These are phyloP conservation scores for Chimonanthus praecox DNA, from an alignment of 164 flowering plant species.

Conservation along the genomic window DNA sequence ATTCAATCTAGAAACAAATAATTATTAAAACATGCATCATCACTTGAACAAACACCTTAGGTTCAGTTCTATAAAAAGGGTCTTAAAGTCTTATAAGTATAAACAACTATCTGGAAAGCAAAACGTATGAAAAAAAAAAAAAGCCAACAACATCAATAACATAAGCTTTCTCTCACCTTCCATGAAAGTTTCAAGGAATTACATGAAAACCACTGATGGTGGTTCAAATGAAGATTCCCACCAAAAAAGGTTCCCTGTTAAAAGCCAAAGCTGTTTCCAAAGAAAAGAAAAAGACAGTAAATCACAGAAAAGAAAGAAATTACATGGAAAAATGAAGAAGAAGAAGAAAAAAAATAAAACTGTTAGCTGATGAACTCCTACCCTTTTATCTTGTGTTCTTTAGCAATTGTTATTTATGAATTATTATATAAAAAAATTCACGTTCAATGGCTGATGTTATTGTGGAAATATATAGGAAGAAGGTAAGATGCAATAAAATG, in stretches of 20 bases:
- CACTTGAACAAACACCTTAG: not conserved
- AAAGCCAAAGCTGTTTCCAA: not conserved
- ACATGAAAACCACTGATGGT: slow-evolving; percentile 8
- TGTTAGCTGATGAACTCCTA: no score
- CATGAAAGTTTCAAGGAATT: not conserved
- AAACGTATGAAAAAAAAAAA: not conserved
- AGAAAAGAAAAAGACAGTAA: no score
- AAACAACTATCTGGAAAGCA: not conserved
- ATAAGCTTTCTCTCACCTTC: not conserved
- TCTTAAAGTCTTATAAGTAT: not conserved
- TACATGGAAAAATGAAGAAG: not conserved
- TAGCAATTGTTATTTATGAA: no score
- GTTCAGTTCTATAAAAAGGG: not conserved
- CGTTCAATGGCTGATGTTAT: no score
- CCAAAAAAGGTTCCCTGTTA: not conserved
- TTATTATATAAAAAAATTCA: no score
- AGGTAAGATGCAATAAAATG: no score
- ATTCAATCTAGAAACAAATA: not conserved
- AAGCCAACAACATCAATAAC: not conserved
- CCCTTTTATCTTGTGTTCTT: no score
- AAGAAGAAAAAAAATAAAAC: no score
- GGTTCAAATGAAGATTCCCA: not conserved
- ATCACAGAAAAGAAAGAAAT: no score
- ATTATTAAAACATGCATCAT: no score
- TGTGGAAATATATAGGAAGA: no score